Conservation (phyloP, 2,329 filamentous ascomycete species). For the Talaromyces sp. region DNA sequence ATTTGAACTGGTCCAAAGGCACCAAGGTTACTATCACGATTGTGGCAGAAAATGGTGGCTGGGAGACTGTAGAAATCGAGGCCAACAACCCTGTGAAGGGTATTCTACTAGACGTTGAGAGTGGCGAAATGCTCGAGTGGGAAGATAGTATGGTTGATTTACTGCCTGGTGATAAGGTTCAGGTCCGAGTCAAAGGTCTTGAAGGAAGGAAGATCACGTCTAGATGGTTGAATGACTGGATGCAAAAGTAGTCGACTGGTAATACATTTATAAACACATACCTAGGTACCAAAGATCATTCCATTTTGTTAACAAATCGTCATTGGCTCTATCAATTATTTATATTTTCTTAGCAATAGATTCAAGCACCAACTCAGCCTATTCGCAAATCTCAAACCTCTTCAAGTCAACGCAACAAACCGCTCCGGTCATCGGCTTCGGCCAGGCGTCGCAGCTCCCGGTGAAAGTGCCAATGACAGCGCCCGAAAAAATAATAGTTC, state of each 20-base stretch:
- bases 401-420: conserved; percentile 9
- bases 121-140: background rate
- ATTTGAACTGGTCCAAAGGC: background rate
- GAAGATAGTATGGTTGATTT: conserved; percentile 16
- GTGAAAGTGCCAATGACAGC: background rate
- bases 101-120: background rate
- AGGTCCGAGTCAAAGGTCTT: background rate
- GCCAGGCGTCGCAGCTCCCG: background rate
- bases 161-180: conserved; percentile 2
- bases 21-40: background rate
- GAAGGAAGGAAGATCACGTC: background rate
- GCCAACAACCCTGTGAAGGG: background rate
- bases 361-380: background rate
- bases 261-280: background rate
- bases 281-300: background rate
- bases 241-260: background rate
- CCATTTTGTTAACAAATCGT: background rate
- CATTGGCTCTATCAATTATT: background rate
- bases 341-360: background rate
- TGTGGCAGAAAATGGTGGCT: background rate
- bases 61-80: background rate
- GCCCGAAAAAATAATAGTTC: background rate
- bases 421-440: conserved; percentile 14
- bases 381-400: background rate
- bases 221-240: background rate